Percentiles rank a stretch among this genome's conserved stretches.
Evolutionary conservation across 2,329 filamentous ascomycete species (phyloP).

Genomic region (Madurella fahalii): DNA sequence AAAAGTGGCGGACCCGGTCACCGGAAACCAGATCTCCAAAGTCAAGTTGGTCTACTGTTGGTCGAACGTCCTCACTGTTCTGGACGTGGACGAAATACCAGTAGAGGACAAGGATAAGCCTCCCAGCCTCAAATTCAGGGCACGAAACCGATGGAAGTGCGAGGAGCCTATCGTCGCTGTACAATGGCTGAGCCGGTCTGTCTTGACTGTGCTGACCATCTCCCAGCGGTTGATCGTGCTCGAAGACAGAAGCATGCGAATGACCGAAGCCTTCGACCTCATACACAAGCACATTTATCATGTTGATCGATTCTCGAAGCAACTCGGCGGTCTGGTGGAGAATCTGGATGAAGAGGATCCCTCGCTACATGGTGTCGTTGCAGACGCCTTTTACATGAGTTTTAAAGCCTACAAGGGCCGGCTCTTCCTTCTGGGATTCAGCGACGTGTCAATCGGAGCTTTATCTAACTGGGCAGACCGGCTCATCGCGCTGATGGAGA

Average conservation of each 20-base stretch:
- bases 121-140: conserved; percentile 71
- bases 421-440: conserved; percentile 88
- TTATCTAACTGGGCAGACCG: conserved; percentile 97
- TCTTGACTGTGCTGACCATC: conserved; percentile 86
- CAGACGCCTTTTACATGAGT: conserved; percentile 97
- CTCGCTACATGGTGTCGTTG: conserved; percentile 91
- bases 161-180: conserved; percentile 95
- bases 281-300: conserved; percentile 92
- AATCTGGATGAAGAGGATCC: conserved; percentile 81
- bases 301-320: conserved; percentile 80
- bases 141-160: conserved; percentile 84
- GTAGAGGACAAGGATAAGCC: conserved; percentile 71
- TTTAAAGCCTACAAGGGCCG: conserved; percentile 93
- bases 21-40: conserved; percentile 66
- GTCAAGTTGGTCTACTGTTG: conserved; percentile 95
- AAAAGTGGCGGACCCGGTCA: conserved; percentile 66
- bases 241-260: conserved; percentile 81
- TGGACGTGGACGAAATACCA: conserved; percentile 76
- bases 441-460: conserved; percentile 84
- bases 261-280: conserved; percentile 92
- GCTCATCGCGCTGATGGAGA: conserved; percentile 88
- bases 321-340: conserved; percentile 80
- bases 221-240: conserved; percentile 90
- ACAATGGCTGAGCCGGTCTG: conserved; percentile 93
- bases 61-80: conserved; percentile 93